Percentiles rank a stretch among this genome's conserved stretches.
These are phyloP conservation scores for Solanum corneliomulleri DNA, from an alignment of 257 asterid species.

Conservation along the genomic window DNA sequence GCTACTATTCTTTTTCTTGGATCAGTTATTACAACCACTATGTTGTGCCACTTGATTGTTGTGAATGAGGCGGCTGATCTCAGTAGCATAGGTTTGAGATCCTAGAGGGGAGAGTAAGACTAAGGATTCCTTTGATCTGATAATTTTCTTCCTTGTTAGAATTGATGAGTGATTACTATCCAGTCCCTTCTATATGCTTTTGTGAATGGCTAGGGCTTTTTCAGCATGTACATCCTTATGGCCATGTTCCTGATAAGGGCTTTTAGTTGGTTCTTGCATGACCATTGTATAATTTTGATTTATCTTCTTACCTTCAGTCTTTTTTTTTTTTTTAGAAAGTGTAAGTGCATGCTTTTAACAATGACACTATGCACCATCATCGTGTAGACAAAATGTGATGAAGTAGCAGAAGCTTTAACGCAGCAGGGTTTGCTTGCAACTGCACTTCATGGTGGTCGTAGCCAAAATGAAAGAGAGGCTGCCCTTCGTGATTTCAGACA, in stretches of 20 bases:
- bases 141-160: not conserved
- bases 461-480: constrained; percentile 80
- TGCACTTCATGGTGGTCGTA: constrained; percentile 91
- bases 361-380: constrained; percentile 10
- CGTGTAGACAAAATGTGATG: constrained; percentile 79
- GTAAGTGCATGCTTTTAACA: not conserved
- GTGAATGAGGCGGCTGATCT: not conserved
- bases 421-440: constrained; percentile 73
- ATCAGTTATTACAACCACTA: not conserved
- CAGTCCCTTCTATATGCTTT: not conserved
- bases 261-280: not conserved
- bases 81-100: not conserved
- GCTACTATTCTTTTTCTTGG: not conserved
- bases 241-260: not conserved
- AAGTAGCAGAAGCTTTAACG: constrained; percentile 77
- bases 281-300: not conserved
- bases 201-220: not conserved
- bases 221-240: not conserved
- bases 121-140: not conserved
- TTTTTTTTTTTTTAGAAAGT: not conserved
- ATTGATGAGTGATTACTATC: not conserved
- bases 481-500: constrained; percentile 74
- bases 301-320: not conserved
- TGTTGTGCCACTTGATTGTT: not conserved
- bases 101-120: not conserved